phyloP scores from a whole-genome alignment of 331 rosid species.

The Quercus lobata region DNA sequence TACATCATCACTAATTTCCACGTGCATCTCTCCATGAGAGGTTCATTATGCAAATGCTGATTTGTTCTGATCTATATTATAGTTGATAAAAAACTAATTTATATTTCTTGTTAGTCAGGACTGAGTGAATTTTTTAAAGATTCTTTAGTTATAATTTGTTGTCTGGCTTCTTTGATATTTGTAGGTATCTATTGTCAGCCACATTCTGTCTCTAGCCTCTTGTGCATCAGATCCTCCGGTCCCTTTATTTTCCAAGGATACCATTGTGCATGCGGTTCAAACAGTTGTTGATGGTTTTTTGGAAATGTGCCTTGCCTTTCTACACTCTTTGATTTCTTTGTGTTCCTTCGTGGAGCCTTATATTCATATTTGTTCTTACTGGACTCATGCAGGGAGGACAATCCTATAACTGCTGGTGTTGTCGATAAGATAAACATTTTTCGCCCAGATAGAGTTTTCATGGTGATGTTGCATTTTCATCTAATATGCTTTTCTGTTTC shows the following conservation, averaged over 20 bases:
- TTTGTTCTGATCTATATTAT: neutral
- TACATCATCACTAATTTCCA: neutral
- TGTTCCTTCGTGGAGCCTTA: neutral
- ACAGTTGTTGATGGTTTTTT: slow-evolving; percentile 91
- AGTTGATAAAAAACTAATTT: neutral
- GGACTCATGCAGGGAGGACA: slow-evolving; percentile 52
- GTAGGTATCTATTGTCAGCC: slow-evolving; percentile 83
- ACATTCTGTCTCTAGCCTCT: slow-evolving; percentile 71
- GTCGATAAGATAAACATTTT: slow-evolving; percentile 82
- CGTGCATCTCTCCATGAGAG: neutral
- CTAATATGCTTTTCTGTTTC: neutral
- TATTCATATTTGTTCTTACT: slow-evolving; percentile 24
- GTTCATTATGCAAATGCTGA: neutral
- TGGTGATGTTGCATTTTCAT: slow-evolving; percentile 45
- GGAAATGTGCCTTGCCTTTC: slow-evolving; percentile 51
- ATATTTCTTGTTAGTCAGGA: neutral
- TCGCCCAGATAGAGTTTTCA: slow-evolving; percentile 87
- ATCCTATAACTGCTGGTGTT: slow-evolving; percentile 41
- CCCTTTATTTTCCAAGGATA: slow-evolving; percentile 71
- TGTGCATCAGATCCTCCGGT: slow-evolving; percentile 57
- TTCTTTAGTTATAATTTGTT: slow-evolving; percentile 14
- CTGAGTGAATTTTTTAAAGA: slow-evolving; percentile 2
- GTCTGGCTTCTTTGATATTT: slow-evolving; percentile 19
- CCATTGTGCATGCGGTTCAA: slow-evolving; percentile 49
- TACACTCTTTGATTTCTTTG: slow-evolving; percentile 4